A percentile compares a stretch with the other conserved stretches of the same genome.
phyloP scores from a whole-genome alignment of 306 rosid species.

The Vigna reflexopilosa region DNA sequence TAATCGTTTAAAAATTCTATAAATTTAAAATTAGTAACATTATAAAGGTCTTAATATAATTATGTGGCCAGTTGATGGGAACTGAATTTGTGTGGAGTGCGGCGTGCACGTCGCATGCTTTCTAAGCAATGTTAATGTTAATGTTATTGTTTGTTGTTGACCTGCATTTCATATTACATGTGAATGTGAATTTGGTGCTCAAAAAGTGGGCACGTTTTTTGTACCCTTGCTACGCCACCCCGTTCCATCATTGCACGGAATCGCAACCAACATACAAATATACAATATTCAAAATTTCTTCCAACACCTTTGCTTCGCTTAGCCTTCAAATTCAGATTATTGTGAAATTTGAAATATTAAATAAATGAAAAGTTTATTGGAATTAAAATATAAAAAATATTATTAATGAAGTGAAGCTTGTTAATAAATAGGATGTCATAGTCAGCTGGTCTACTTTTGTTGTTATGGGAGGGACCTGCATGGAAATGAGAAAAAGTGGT shows the following conservation, averaged over 20 bases:
- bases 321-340: neutral
- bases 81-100: neutral
- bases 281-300: neutral
- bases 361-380: no score
- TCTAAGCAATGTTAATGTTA: neutral
- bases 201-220: slow-evolving; percentile 35
- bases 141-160: neutral
- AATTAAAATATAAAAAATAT: no score
- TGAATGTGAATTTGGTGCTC: slow-evolving; percentile 25
- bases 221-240: neutral
- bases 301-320: neutral
- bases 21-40: no score
- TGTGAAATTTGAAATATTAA: no score
- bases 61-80: no score
- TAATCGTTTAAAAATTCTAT: no score
- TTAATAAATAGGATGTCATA: neutral
- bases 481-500: neutral
- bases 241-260: neutral
- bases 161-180: neutral
- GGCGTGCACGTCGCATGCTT: slow-evolving; percentile 28
- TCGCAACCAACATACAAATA: neutral
- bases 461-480: neutral
- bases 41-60: no score
- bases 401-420: slow-evolving; percentile 2
- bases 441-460: neutral